Percentiles rank a stretch among this genome's conserved stretches.
phyloP scores from a whole-genome alignment of 805 yeast species.

The Osmozyma mogii region DNA sequence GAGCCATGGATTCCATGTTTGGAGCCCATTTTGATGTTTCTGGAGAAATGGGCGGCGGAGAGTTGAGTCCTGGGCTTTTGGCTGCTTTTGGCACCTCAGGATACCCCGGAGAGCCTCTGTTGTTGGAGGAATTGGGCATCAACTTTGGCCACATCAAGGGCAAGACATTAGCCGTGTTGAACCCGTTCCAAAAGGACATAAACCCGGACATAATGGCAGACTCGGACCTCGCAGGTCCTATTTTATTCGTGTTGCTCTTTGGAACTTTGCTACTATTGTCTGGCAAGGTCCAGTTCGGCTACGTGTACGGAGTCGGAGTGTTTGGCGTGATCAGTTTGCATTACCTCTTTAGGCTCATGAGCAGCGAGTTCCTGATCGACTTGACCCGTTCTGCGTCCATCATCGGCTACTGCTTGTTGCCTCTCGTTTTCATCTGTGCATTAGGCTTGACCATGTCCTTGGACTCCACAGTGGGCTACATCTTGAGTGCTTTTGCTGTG shows the following conservation, averaged over 20 bases:
- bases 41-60: conserved; percentile 37
- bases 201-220: conserved; percentile 75
- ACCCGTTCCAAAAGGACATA: conserved; percentile 56
- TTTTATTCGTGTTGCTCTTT: conserved; percentile 77
- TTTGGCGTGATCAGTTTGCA: conserved; percentile 85
- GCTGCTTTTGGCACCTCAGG: conserved; percentile 94
- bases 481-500: conserved; percentile 58
- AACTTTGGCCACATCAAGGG: conserved; percentile 80
- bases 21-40: conserved; percentile 30
- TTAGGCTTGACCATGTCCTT: conserved; percentile 59
- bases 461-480: conserved; percentile 70
- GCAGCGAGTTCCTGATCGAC: conserved; percentile 49
- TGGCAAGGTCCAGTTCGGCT: conserved; percentile 95
- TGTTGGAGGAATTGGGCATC: conserved; percentile 88
- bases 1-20: conserved; percentile 33
- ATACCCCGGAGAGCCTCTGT: conserved; percentile 90
- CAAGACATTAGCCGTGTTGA: conserved; percentile 80
- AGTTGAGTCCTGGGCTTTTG: conserved; percentile 64
- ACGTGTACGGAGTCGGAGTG: conserved; percentile 91
- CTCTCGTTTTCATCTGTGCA: conserved; percentile 72
- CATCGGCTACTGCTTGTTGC: conserved; percentile 87
- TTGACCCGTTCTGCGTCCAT: conserved; percentile 77
- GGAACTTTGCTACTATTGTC: conserved; percentile 76
- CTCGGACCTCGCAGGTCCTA: conserved; percentile 92
- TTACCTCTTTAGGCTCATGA: conserved; percentile 80